A percentile compares a stretch with the other conserved stretches of the same genome.
Conservation (phyloP, 1,139 yeast genomes). For the Yamadazyma spencermartinsiae region DNA sequence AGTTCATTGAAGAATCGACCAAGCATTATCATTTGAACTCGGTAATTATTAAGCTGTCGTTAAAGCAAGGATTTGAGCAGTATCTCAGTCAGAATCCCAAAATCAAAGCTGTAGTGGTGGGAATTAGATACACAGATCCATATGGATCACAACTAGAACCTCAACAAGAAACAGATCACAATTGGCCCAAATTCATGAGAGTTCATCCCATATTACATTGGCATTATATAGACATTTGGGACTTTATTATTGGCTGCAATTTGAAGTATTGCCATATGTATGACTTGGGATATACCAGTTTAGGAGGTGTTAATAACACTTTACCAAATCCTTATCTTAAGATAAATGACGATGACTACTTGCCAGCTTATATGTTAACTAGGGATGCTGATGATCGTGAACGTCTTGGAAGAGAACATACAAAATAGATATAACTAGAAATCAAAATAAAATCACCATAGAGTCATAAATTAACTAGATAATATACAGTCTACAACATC, state of each 20-base stretch:
- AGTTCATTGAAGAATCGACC: conserved; percentile 47
- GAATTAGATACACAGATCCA: conserved; percentile 82
- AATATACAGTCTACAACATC: neutral
- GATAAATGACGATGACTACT: conserved; percentile 31
- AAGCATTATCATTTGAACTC: conserved; percentile 46
- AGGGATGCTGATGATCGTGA: conserved; percentile 63
- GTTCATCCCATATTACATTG: conserved; percentile 83
- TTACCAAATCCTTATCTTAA: conserved; percentile 61
- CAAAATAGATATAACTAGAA: neutral
- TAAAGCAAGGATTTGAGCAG: conserved; percentile 65
- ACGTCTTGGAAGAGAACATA: conserved; percentile 31
- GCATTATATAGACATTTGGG: conserved; percentile 81
- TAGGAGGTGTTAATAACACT: conserved; percentile 75
- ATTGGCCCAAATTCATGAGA: conserved; percentile 84
- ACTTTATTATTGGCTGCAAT: conserved; percentile 49
- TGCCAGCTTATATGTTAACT: conserved; percentile 65
- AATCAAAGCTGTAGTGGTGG: conserved; percentile 70
- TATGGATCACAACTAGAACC: conserved; percentile 55
- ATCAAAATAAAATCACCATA: neutral
- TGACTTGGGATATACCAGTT: conserved; percentile 76
- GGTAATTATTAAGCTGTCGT: conserved; percentile 43
- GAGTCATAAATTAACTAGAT: neutral
- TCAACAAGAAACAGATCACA: conserved; percentile 71
- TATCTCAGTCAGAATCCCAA: conserved; percentile 51
- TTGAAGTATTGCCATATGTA: conserved; percentile 68